Percentiles rank a stretch among this genome's conserved stretches.
Conservation (phyloP, 345 rosid species). For the Citrus trifoliata region DNA sequence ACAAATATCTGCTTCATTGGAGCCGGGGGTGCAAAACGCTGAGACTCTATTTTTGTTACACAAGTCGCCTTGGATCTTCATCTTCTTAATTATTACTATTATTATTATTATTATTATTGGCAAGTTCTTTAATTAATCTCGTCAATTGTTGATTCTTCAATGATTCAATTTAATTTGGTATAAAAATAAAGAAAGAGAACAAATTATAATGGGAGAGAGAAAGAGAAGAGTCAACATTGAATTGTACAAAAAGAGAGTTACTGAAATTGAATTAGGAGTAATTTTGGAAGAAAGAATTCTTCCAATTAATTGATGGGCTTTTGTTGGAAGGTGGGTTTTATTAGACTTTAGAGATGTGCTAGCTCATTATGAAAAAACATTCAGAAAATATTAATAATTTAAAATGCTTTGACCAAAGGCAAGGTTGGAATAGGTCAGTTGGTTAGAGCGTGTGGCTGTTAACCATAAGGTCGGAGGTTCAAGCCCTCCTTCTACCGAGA, state of each 20-base stretch:
- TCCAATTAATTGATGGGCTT: no score
- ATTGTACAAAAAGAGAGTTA: no score
- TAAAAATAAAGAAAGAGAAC: not conserved
- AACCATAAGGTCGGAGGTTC: conserved; percentile 97
- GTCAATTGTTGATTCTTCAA: not conserved
- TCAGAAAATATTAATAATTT: rapidly evolving
- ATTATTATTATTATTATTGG: no score
- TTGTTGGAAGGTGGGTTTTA: no score
- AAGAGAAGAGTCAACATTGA: no score
- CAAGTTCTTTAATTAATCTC: no score
- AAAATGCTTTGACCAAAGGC: rapidly evolving
- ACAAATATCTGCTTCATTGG: conserved; percentile 87
- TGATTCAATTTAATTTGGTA: not conserved
- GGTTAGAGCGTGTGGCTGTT: conserved; percentile 95
- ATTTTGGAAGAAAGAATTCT: no score
- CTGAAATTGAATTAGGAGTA: no score
- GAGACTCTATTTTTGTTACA: conserved; percentile 63
- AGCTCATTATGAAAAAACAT: no score
- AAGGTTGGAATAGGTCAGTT: conserved; percentile 74
- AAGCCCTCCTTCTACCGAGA: conserved; percentile 67
- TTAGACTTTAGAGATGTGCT: no score
- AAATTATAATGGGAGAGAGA: no score
- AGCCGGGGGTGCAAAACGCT: conserved; percentile 80
- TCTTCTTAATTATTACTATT: conserved; percentile 14
- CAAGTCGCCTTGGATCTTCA: conserved; percentile 93